Base-by-base conservation (phyloP, 805 yeast genomes). In the Wickerhamia fluorescens region DNA sequence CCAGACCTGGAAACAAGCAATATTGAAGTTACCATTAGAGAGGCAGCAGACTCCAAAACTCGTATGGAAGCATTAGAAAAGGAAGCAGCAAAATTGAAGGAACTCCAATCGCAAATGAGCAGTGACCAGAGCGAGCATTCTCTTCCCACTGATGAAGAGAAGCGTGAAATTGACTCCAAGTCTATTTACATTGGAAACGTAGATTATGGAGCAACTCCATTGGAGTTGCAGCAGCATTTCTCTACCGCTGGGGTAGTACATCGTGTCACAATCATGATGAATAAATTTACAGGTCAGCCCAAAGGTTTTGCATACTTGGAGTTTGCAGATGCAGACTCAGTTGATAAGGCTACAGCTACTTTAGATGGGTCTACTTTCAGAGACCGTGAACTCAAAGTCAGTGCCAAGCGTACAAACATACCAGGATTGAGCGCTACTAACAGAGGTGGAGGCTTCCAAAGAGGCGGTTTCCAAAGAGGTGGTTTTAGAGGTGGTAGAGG, bases 281-380 rank as follows among this genome's bases (percentile, higher is more conserved):
- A 85, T 56, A 79, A 77, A 52, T 55, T 60, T 42, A 76, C 92
- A 0, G 94, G 94, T 5, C 78, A 72, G 38, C 92, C 95, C 24
- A 80, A 80, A 54, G 95, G 95, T 1, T 84, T 69, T 57, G 95
- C 95, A 2, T 86, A 84, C 52, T 68, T 86, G 37, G 95, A 86
- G 51, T 86, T 84, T 47, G 70, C 76, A n/a, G 81, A 72, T 45
- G 69, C 73, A 8, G 65, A 67, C n/a, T 64, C 69, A 8, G 87
- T 83, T 5, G 61, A 71, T 12, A 65, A 69, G 36, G 94, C 94
- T 2, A 62, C 84, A 23, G 58, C 53, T 6, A 60, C 66, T 10
- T 59, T 79, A 37, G 75, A 83, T 44, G 89, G 80, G 17, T 60
- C 78, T 1, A 57, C 63, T 15, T 77, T 86, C 47, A 66, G 74